Percentiles rank a stretch among this genome's conserved stretches.
These are phyloP conservation scores for Russula sp. DNA, from an alignment of 768 basidiomycete species.

Conservation along the genomic window DNA sequence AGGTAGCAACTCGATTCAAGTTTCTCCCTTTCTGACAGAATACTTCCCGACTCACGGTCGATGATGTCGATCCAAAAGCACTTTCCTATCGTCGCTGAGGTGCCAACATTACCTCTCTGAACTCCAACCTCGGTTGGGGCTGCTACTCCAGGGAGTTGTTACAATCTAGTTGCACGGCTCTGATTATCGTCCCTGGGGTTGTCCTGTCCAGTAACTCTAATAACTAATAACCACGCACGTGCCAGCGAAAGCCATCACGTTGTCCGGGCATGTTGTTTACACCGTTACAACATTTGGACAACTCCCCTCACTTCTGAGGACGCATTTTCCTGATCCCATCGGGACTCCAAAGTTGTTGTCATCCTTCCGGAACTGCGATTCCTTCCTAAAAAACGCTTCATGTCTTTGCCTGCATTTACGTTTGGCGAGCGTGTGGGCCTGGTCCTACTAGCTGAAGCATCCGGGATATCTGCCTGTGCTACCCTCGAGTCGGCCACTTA, in stretches of 20 bases:
- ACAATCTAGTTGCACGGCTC: no score
- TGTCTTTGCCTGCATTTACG: conserved; percentile 10
- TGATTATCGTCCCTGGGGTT: no score
- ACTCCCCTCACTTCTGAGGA: background rate
- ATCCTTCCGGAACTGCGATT: background rate
- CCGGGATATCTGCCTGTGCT: conserved; percentile 24
- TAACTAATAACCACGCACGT: no score
- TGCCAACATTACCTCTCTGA: no score
- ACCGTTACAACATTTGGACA: background rate
- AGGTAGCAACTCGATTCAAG: no score
- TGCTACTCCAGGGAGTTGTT: no score
- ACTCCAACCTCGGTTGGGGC: no score
- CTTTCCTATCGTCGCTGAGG: no score
- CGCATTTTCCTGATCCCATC: background rate
- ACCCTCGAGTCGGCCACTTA: conserved; percentile 20
- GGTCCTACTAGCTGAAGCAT: conserved; percentile 24
- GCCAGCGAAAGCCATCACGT: no score
- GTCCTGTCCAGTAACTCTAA: no score
- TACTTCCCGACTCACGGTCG: background rate
- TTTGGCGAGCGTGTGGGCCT: conserved; percentile 27
- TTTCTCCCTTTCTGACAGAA: background rate
- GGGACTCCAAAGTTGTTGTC: background rate
- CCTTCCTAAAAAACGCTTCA: background rate
- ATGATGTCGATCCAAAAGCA: background rate
- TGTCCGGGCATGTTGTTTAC: no score